Conservation (phyloP, 108 stramenopile species). For the Fragilaria radians region DNA sequence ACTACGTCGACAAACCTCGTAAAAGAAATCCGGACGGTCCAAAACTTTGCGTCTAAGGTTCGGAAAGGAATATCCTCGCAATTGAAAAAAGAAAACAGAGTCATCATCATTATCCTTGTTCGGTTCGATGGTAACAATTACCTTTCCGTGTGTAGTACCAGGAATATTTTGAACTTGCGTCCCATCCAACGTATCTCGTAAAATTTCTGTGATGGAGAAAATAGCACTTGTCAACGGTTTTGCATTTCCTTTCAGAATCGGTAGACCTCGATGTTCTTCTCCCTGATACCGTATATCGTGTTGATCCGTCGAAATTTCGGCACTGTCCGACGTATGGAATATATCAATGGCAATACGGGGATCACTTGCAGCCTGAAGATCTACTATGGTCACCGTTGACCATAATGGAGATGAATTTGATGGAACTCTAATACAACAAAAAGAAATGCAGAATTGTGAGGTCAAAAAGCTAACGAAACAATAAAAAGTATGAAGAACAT, state of each 20-base stretch:
- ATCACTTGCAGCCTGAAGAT: background rate
- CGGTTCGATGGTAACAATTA: background rate
- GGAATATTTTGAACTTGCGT: background rate
- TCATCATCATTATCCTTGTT: background rate
- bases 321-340: background rate
- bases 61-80: background rate
- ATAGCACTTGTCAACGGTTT: background rate
- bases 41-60: background rate
- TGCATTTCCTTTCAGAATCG: background rate
- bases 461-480: too few species aligned
- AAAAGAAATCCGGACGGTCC: background rate
- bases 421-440: conserved; percentile 1
- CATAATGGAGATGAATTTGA: background rate
- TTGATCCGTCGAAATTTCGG: background rate
- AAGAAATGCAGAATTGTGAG: too few species aligned
- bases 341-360: background rate
- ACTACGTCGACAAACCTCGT: background rate
- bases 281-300: background rate
- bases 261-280: background rate
- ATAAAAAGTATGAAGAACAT: too few species aligned
- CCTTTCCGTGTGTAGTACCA: background rate
- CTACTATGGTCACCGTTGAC: background rate
- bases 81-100: background rate
- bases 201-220: background rate
- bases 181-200: background rate